These are phyloP conservation scores for Aspergillus vadensis DNA, from an alignment of 2,329 filamentous ascomycete species.

Conservation along the genomic window DNA sequence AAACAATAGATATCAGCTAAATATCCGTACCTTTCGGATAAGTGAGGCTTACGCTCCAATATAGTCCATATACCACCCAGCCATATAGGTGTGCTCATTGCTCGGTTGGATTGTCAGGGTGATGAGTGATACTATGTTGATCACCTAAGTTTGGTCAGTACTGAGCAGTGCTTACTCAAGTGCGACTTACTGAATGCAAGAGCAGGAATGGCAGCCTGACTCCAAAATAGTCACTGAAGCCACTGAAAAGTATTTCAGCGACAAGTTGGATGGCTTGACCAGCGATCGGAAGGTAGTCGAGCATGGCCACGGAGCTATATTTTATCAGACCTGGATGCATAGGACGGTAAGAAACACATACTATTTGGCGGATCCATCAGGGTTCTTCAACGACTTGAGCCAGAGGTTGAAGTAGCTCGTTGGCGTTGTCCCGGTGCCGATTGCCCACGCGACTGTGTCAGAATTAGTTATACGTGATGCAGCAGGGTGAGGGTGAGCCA, in stretches of 20 bases:
- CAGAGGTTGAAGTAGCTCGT: slow-evolving; percentile 11
- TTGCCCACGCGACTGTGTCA: slow-evolving; percentile 5
- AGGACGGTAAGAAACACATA: neutral
- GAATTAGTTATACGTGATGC: neutral
- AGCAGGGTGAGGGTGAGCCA: neutral
- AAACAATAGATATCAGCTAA: neutral
- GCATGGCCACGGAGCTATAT: slow-evolving; percentile 4
- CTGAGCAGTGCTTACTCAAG: neutral
- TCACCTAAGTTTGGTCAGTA: neutral
- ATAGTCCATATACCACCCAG: slow-evolving; percentile 13
- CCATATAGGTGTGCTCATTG: slow-evolving; percentile 12
- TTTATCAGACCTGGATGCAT: neutral
- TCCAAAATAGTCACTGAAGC: slow-evolving; percentile 8
- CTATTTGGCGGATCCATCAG: neutral
- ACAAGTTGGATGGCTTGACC: slow-evolving; percentile 10
- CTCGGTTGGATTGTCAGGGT: slow-evolving; percentile 9
- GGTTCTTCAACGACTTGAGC: slow-evolving; percentile 10
- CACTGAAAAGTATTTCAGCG: slow-evolving; percentile 8
- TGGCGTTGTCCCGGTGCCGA: slow-evolving; percentile 3
- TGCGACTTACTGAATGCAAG: neutral
- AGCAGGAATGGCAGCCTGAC: slow-evolving; percentile 2
- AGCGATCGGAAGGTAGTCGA: slow-evolving; percentile 10
- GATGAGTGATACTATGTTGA: slow-evolving; percentile 5
- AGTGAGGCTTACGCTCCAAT: slow-evolving; percentile 7
- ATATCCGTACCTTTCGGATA: neutral